Evolutionary conservation across 2,329 filamentous ascomycete genomes (phyloP).

Genomic region (Phaeosphaeriaceae sp.): DNA sequence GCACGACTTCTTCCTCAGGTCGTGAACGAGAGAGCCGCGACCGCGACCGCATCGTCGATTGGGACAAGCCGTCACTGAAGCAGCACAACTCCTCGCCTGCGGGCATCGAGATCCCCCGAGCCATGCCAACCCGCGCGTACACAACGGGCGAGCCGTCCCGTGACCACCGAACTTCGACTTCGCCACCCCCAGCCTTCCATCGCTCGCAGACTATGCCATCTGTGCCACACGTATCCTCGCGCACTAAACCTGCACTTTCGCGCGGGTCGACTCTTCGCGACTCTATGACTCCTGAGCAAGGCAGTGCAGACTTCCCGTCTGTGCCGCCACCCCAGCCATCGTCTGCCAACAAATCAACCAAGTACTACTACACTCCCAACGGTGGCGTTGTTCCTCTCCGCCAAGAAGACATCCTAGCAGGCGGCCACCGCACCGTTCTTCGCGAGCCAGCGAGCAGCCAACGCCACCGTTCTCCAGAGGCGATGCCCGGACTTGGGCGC

Average conservation of each 20-base stretch:
- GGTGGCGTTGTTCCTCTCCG: slow-evolving; percentile 30
- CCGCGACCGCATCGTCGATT: slow-evolving; percentile 42
- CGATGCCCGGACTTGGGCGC: slow-evolving; percentile 32
- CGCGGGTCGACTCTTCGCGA: slow-evolving; percentile 42
- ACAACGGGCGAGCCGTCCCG: slow-evolving; percentile 27
- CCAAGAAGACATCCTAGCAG: slow-evolving; percentile 32
- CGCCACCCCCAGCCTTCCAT: slow-evolving; percentile 45
- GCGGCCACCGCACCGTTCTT: slow-evolving; percentile 39
- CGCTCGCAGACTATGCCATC: slow-evolving; percentile 55
- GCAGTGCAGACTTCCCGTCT: slow-evolving; percentile 36
- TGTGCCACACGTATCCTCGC: slow-evolving; percentile 33
- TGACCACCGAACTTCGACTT: slow-evolving; percentile 36
- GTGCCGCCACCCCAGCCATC: slow-evolving; percentile 28
- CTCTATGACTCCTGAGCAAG: slow-evolving; percentile 32
- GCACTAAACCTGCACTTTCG: slow-evolving; percentile 31
- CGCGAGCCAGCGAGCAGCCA: slow-evolving; percentile 39
- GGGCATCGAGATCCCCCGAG: slow-evolving; percentile 36
- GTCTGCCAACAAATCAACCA: slow-evolving; percentile 24
- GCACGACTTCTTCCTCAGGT: slow-evolving; percentile 22
- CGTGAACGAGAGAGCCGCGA: slow-evolving; percentile 33
- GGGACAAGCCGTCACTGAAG: slow-evolving; percentile 42
- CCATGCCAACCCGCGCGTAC: slow-evolving; percentile 39
- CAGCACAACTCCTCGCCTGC: slow-evolving; percentile 48
- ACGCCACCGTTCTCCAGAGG: slow-evolving; percentile 31
- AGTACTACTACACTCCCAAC: slow-evolving; percentile 38